A percentile compares a stretch with the other conserved stretches of the same genome.
Evolutionary conservation across 2,329 filamentous ascomycete genomes (phyloP).

Genomic region (Hypoxylon sp.): DNA sequence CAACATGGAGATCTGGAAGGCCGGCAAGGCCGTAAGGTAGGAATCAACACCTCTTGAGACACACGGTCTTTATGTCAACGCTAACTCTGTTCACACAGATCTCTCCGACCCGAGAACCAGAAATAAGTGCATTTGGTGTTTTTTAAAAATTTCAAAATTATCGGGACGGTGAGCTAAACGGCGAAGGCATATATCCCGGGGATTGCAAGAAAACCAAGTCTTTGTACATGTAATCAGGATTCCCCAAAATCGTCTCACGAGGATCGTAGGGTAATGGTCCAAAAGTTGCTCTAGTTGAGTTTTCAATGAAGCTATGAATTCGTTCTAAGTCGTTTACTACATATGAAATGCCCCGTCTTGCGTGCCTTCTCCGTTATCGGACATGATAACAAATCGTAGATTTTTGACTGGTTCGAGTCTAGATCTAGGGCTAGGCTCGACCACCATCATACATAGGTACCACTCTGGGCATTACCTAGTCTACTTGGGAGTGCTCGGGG

Average conservation of each 20-base stretch:
- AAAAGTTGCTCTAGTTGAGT: constrained; percentile 33
- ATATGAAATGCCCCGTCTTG: not conserved
- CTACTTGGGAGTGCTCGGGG: not conserved
- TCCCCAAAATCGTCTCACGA: constrained; percentile 46
- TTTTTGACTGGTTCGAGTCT: constrained; percentile 32
- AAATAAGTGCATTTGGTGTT: constrained; percentile 65
- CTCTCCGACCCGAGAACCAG: constrained; percentile 88
- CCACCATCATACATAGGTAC: constrained; percentile 18
- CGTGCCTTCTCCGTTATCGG: constrained; percentile 42
- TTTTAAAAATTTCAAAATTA: constrained; percentile 35
- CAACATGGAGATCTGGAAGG: constrained; percentile 98
- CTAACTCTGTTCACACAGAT: constrained; percentile 57
- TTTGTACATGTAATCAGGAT: constrained; percentile 56
- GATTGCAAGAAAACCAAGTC: constrained; percentile 31
- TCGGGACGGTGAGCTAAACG: constrained; percentile 45
- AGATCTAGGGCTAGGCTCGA: constrained; percentile 6
- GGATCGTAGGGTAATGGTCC: constrained; percentile 33
- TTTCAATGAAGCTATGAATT: constrained; percentile 43
- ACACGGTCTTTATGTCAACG: not conserved
- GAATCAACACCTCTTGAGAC: not conserved
- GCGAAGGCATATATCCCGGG: constrained; percentile 43
- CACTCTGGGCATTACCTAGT: constrained; percentile 7
- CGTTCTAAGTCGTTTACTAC: constrained; percentile 3
- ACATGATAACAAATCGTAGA: constrained; percentile 62
- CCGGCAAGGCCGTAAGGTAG: constrained; percentile 94